Evolutionary conservation across 208 protist species (phyloP).

Genomic region (Crithidia bombi): DNA sequence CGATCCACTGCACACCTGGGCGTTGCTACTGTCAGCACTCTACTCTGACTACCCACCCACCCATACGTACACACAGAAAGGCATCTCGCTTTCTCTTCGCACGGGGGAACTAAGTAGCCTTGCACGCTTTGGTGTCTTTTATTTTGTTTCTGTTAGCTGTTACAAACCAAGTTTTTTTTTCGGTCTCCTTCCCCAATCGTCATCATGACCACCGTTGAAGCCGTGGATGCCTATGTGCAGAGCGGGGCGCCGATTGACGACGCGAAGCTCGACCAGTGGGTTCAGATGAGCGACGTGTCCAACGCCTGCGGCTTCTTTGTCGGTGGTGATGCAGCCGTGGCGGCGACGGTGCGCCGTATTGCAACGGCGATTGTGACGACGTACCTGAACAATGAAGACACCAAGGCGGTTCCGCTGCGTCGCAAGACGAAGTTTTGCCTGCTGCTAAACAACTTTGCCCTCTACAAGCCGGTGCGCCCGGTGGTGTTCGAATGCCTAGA

Average conservation of each 20-base stretch:
- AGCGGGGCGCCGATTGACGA: conserved; percentile 41
- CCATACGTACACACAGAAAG: too few species aligned
- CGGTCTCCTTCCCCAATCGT: not conserved
- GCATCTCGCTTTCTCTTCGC: too few species aligned
- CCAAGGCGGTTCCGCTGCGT: conserved; percentile 71
- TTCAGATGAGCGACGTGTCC: conserved; percentile 59
- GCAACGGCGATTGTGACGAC: conserved; percentile 56
- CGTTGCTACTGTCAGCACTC: too few species aligned
- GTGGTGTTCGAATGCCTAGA: conserved; percentile 81
- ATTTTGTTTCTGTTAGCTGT: not conserved
- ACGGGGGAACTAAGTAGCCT: too few species aligned
- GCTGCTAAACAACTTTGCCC: conserved; percentile 89
- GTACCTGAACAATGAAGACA: conserved; percentile 85
- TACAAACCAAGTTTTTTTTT: conserved; percentile 1
- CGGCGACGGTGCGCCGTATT: conserved; percentile 40
- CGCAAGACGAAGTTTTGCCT: conserved; percentile 87
- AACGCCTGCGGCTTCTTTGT: conserved; percentile 58
- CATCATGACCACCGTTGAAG: conserved; percentile 32
- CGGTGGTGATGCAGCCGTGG: conserved; percentile 41
- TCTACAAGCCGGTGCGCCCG: conserved; percentile 69
- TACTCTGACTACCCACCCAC: too few species aligned
- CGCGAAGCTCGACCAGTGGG: conserved; percentile 74
- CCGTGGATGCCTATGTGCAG: conserved; percentile 62
- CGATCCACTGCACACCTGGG: too few species aligned
- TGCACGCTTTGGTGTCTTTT: not conserved